Conservation (phyloP, 192 early-diverging fungal species). For the Cladochytrium replicatum region DNA sequence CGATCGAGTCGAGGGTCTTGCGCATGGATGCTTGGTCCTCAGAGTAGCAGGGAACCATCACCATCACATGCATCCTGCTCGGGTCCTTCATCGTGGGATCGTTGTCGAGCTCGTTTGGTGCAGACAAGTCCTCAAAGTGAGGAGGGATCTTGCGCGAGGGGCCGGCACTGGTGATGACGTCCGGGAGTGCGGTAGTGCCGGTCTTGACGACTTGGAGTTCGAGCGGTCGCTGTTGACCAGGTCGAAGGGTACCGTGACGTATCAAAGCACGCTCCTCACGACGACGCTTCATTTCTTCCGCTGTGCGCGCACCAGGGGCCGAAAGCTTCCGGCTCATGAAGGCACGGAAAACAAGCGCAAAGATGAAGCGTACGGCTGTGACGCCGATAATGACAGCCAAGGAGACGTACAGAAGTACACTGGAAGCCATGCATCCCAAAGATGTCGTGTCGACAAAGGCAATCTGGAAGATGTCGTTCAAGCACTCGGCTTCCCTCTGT, state of each 20-base stretch:
- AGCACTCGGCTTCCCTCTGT: slow-evolving; percentile 45
- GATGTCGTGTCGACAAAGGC: slow-evolving; percentile 69
- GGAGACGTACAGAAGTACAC: slow-evolving; percentile 71
- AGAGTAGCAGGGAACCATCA: slow-evolving; percentile 86
- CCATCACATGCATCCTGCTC: slow-evolving; percentile 39
- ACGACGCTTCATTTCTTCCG: slow-evolving; percentile 5
- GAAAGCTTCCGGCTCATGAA: slow-evolving; percentile 31
- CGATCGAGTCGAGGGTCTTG: slow-evolving; percentile 78
- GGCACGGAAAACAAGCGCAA: slow-evolving; percentile 38
- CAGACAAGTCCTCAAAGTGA: no score
- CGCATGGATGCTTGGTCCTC: slow-evolving; percentile 70
- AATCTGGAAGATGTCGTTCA: slow-evolving; percentile 68
- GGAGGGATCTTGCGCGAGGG: no score
- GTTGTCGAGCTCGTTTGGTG: slow-evolving; percentile 17
- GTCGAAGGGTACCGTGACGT: no score
- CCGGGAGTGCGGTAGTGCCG: no score
- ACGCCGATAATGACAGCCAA: slow-evolving; percentile 40
- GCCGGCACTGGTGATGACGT: no score
- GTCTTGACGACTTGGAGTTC: slow-evolving; percentile 16
- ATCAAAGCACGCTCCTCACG: background rate
- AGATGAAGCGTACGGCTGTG: slow-evolving; percentile 29
- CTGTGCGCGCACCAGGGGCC: slow-evolving; percentile 8
- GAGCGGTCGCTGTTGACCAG: no score
- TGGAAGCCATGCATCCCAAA: slow-evolving; percentile 71
- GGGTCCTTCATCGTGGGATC: slow-evolving; percentile 30